Evolutionary conservation across 306 rosid genomes (phyloP).

Genomic region (Prunus dulcis): DNA sequence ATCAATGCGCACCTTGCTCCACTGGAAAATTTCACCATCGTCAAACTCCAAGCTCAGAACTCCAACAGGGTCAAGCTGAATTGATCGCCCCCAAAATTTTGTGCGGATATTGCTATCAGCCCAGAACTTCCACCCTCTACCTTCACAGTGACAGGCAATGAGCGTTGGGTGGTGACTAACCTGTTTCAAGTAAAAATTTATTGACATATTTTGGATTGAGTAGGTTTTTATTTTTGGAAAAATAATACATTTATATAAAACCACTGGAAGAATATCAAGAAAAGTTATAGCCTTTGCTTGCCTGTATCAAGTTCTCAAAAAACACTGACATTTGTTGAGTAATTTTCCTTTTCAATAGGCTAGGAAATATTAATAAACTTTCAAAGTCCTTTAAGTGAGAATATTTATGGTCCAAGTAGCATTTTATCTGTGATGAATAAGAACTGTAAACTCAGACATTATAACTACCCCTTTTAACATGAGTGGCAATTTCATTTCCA

Average conservation of each 20-base stretch:
- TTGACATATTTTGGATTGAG: not conserved
- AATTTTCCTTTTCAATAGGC: not conserved
- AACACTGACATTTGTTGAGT: not conserved
- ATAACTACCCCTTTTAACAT: too few species aligned
- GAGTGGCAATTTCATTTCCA: not conserved
- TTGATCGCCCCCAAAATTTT: slow-evolving; percentile 95
- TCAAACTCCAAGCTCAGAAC: slow-evolving; percentile 81
- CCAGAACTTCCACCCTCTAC: slow-evolving; percentile 99
- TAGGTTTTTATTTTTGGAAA: not conserved
- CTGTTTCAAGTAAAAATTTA: slow-evolving; percentile 46
- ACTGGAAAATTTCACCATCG: slow-evolving; percentile 94
- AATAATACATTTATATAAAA: not conserved
- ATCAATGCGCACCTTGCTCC: slow-evolving; percentile 77
- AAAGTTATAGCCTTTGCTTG: not conserved
- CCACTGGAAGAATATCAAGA: not conserved
- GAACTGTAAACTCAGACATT: not conserved
- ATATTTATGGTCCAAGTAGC: not conserved
- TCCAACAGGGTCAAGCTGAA: slow-evolving; percentile 97
- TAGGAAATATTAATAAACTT: not conserved
- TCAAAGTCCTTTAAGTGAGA: not conserved
- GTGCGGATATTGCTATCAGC: slow-evolving; percentile 92
- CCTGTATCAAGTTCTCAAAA: not conserved
- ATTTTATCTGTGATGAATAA: not conserved
- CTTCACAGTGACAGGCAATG: slow-evolving; percentile 97
- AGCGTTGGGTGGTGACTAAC: slow-evolving; percentile 98